phyloP scores from a whole-genome alignment of 1,284 basidiomycete genomes.

The Trichosporon asahii region DNA sequence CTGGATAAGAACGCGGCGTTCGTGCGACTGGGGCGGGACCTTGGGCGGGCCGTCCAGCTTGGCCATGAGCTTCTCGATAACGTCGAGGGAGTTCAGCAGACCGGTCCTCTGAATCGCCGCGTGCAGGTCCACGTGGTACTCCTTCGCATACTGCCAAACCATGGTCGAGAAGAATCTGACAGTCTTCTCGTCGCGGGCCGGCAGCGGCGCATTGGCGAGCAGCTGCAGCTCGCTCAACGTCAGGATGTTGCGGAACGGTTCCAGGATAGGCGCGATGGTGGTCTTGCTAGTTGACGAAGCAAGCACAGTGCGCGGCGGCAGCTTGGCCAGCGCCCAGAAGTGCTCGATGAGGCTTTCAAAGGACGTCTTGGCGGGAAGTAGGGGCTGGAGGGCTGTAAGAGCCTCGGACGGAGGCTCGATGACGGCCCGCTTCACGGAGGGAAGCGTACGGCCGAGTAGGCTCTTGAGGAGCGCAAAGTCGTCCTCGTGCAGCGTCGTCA shows the following conservation, averaged over 20 bases:
- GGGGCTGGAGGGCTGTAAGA: constrained; percentile 46
- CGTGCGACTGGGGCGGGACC: background rate
- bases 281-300: constrained; percentile 47
- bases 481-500: constrained; percentile 66
- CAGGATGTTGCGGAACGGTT: constrained; percentile 53
- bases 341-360: constrained; percentile 40
- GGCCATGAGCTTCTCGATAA: constrained; percentile 49
- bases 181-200: constrained; percentile 52
- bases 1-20: constrained; percentile 30
- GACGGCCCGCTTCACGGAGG: constrained; percentile 53
- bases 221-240: constrained; percentile 57
- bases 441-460: constrained; percentile 54
- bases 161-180: constrained; percentile 48
- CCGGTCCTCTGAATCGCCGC: constrained; percentile 46
- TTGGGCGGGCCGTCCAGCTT: constrained; percentile 24
- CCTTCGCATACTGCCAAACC: constrained; percentile 48
- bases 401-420: constrained; percentile 47
- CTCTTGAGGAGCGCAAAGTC: constrained; percentile 65
- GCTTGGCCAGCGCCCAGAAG: constrained; percentile 51
- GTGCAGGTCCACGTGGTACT: constrained; percentile 50
- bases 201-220: constrained; percentile 55
- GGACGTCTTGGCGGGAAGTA: constrained; percentile 50
- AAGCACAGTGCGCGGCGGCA: constrained; percentile 57
- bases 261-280: constrained; percentile 54
- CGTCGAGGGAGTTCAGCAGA: constrained; percentile 55